Conservation (phyloP, 2,329 filamentous ascomycete species). For the Epichloe sp. region DNA sequence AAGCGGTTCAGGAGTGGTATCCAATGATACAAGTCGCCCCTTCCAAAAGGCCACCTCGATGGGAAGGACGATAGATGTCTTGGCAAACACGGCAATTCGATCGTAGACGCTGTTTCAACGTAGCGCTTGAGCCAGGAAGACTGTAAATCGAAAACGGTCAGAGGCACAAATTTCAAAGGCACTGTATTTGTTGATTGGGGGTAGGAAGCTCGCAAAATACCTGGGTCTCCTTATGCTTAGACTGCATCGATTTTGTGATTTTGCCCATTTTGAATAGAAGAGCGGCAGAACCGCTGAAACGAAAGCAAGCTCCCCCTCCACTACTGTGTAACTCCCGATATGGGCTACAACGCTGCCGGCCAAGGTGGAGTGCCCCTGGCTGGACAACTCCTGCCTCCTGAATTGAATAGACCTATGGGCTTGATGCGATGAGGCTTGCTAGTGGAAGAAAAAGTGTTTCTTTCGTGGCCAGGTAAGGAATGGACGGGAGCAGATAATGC, state of each 20-base stretch:
- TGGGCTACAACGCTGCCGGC: slow-evolving; percentile 26
- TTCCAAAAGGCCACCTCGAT: slow-evolving; percentile 83
- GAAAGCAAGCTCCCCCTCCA: slow-evolving; percentile 40
- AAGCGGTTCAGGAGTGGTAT: slow-evolving; percentile 89
- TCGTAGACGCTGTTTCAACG: slow-evolving; percentile 54
- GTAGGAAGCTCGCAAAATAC: slow-evolving; percentile 27
- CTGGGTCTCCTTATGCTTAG: slow-evolving; percentile 54
- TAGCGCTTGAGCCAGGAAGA: slow-evolving; percentile 80
- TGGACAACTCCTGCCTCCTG: slow-evolving; percentile 17
- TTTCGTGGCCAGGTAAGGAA: neutral
- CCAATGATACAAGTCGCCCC: slow-evolving; percentile 97
- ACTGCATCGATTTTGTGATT: slow-evolving; percentile 53
- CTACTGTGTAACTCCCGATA: slow-evolving; percentile 29
- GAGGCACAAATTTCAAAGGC: neutral
- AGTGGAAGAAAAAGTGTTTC: neutral
- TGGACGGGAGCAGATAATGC: neutral
- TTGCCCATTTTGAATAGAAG: slow-evolving; percentile 49
- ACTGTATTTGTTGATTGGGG: neutral
- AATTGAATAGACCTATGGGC: neutral
- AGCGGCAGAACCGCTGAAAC: slow-evolving; percentile 45
- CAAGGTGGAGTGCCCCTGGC: slow-evolving; percentile 19
- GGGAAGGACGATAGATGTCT: slow-evolving; percentile 68
- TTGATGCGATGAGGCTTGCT: neutral
- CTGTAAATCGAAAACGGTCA: slow-evolving; percentile 28
- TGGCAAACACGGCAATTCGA: slow-evolving; percentile 64